Base-by-base conservation (phyloP, 805 yeast genomes). In the Dipodascopsis uninucleata region DNA sequence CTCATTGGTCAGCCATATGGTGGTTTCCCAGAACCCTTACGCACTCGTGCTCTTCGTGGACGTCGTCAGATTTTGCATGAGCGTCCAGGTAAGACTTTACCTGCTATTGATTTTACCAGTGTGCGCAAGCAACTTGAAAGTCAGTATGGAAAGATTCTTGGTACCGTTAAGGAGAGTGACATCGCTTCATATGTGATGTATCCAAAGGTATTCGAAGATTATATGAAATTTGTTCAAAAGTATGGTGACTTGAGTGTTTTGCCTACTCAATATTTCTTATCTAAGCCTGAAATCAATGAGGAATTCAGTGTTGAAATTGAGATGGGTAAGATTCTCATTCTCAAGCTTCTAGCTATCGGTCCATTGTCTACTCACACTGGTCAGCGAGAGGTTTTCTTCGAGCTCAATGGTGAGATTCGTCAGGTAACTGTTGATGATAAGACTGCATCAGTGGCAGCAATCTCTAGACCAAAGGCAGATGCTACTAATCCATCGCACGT, bases 1-100 rank as follows among this genome's bases (percentile, higher is more conserved):
- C 77, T 93, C 66, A 93, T 93, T 85, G 99, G 99, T 65, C 93
- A 93, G 57, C 99, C 99, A 62, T 87, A 86, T 65, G 99, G 98
- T 58, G 99, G 99, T 6, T 93, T 93, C 95, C 98, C 99, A 49
- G 99, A 93, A 71, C 98, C 99, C 31, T 75, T 93, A 69, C 82
- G 99, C 71, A 76, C 96, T 31, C 86, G 89, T 67, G 77, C 93
- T 53, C 79, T 93, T 62, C 79, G 81, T 61, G 94, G 89, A 66
- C 88, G 88, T 81, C 84, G 98, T 72, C 81, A 85, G 71, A 87
- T 87, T 71, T 78, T 93, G 69, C 78, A 80, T 52, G 71, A 74
- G 57, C 82, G 99, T 71, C 98, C 99, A 34, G 99, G 99, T 54
- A 78, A 90, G 64, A 80, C 79, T 60, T 74, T 93, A 64, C 77